phyloP scores from a whole-genome alignment of 2,329 filamentous ascomycete genomes.

The Tolypocladium guangdongense region DNA sequence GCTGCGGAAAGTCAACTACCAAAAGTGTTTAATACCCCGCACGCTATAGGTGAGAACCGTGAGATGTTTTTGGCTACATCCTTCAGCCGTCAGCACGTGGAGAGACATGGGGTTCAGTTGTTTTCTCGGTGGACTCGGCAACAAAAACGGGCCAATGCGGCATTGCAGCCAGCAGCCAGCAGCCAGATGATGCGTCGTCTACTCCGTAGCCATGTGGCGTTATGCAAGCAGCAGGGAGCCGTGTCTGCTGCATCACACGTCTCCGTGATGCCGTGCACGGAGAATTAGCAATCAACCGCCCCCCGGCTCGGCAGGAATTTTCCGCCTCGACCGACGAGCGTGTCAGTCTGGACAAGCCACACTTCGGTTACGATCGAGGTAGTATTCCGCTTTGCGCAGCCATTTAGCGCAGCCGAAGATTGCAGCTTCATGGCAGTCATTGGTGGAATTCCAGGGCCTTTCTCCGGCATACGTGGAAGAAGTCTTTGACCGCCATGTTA shows the following conservation, averaged over 20 bases:
- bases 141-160: no score
- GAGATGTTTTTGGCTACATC: no score
- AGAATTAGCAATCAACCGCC: not conserved
- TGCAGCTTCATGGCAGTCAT: not conserved
- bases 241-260: not conserved
- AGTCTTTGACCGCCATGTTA: no score
- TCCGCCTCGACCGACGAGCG: no score
- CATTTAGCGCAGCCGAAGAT: not conserved
- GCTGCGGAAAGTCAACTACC: no score
- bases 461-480: no score
- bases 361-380: not conserved
- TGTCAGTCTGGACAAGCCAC: not conserved
- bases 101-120: not conserved
- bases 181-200: not conserved
- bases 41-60: not conserved
- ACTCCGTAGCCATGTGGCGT: not conserved
- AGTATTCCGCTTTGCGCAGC: no score
- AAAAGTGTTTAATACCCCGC: not conserved
- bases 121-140: not conserved
- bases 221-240: rapidly evolving
- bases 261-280: not conserved
- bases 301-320: not conserved
- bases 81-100: not conserved
- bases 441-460: not conserved
- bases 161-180: not conserved